Base-by-base conservation (phyloP, 768 basidiomycete species). In the Psilocybe azurescens region DNA sequence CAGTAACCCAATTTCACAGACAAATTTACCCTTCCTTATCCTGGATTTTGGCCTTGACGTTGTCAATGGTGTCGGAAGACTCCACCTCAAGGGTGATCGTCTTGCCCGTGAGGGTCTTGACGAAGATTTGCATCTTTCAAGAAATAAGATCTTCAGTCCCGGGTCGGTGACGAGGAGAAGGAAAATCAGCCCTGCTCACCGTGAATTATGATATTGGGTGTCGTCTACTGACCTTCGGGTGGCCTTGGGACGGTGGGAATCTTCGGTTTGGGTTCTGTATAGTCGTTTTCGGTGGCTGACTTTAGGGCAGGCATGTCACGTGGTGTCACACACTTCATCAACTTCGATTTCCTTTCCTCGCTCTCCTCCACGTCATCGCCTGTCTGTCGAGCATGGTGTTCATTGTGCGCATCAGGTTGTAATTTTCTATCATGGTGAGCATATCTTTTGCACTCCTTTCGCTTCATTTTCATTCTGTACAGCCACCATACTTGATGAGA, bases 11-110 rank as follows among this genome's bases (percentile, higher is more conserved):
- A 46, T 28, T 44, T 36, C 32, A 30, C 36, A 29, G 14, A 39
- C 10, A 29, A 13, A 69, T 81, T 56, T 59, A 83, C 83, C 84
- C 84, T 76, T 85, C 82, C 75, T 84, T 83, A 70, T 83, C 82
- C 72, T 84, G 82, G 69, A 84, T 85, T 75, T 84, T 84, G 70
- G 83, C 89, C 83, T 95, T 95, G 75, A 96, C 94, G 75, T 95
- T 95, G 84, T 96, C 94, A 80, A 96, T 94, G 72, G 94, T 95
- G 83, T 96, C 94, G 64, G 91, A 93, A 73, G 93, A 94, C 86
- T 95, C 94, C 78, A 96, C 94, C 89, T 97, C 95, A 64, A 97
- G 91, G 84, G 95, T 96, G 88, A 97, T 97, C 66, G 94, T 96
- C 90, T 96, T 94, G 65, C 91, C 92, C 76, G 93, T 96, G 69